Percentiles rank a stretch among this genome's conserved stretches.
Evolutionary conservation across 2,329 filamentous ascomycete genomes (phyloP).

Genomic region (Fusarium tuaranense): DNA sequence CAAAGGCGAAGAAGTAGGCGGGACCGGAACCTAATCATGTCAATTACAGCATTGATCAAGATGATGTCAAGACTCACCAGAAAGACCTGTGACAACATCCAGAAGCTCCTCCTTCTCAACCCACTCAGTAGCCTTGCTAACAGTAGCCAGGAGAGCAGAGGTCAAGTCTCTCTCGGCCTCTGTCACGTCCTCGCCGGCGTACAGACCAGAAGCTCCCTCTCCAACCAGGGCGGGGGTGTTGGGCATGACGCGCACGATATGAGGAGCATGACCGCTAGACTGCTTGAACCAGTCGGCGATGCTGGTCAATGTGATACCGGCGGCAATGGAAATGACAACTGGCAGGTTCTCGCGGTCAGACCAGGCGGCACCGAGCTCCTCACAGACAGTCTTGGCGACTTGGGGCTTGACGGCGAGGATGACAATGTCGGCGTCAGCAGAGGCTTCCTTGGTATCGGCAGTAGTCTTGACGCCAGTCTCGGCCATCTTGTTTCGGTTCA

Average conservation of each 20-base stretch:
- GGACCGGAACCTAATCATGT: slow-evolving; percentile 58
- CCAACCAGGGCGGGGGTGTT: slow-evolving; percentile 64
- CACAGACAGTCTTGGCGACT: slow-evolving; percentile 59
- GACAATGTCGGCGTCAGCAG: slow-evolving; percentile 57
- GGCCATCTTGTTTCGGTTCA: slow-evolving; percentile 63
- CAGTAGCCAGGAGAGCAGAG: slow-evolving; percentile 55
- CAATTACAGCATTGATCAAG: neutral
- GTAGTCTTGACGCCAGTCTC: slow-evolving; percentile 60
- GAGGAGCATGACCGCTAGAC: slow-evolving; percentile 52
- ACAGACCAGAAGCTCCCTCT: slow-evolving; percentile 62
- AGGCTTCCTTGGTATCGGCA: slow-evolving; percentile 59
- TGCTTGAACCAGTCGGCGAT: slow-evolving; percentile 57
- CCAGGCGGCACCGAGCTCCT: slow-evolving; percentile 58
- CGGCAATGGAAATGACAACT: slow-evolving; percentile 61
- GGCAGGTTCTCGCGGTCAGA: slow-evolving; percentile 49
- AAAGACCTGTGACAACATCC: slow-evolving; percentile 63
- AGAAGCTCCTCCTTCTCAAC: slow-evolving; percentile 62
- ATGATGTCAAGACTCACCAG: slow-evolving; percentile 50
- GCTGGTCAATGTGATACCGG: slow-evolving; percentile 60
- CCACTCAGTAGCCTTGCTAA: slow-evolving; percentile 63
- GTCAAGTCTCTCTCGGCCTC: slow-evolving; percentile 56
- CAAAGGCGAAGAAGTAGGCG: slow-evolving; percentile 66
- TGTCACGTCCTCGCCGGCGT: slow-evolving; percentile 56
- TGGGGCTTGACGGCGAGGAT: slow-evolving; percentile 65
- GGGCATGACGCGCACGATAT: slow-evolving; percentile 64